Conservation (phyloP, 2,329 filamentous ascomycete species). For the Aureobasidium namibiae region DNA sequence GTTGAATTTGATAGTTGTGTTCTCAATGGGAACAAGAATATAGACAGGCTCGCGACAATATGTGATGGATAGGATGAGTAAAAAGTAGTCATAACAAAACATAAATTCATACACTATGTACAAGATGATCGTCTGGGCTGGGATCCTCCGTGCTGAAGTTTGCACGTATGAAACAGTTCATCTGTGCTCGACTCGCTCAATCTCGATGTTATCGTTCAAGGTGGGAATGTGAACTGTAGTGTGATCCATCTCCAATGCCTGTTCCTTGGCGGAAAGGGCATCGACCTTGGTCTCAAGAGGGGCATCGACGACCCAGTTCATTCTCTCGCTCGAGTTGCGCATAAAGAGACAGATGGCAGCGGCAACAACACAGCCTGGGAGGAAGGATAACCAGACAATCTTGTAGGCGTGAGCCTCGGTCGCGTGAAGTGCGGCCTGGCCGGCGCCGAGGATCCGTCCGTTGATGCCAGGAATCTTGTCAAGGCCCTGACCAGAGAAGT, state of each 20-base stretch:
- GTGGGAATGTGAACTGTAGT: not conserved
- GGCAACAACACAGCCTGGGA: not conserved
- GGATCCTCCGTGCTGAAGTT: not conserved
- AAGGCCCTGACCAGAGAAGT: slow-evolving; percentile 6
- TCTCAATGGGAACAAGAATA: no score
- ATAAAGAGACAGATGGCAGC: not conserved
- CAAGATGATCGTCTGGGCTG: not conserved
- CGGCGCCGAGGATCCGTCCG: not conserved
- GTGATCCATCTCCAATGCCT: not conserved
- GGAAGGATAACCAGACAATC: not conserved
- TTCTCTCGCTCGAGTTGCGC: not conserved
- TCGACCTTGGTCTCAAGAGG: not conserved
- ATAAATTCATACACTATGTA: slow-evolving; percentile 2
- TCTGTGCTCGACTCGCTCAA: not conserved
- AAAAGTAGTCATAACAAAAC: not conserved
- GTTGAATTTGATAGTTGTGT: no score
- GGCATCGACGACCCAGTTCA: slow-evolving; percentile 6
- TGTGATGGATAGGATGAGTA: no score
- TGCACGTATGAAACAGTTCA: not conserved
- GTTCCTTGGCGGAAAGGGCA: not conserved
- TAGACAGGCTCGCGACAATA: no score
- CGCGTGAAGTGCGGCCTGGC: not conserved
- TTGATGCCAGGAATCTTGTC: not conserved
- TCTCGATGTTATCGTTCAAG: not conserved
- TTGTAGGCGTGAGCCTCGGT: slow-evolving; percentile 1